Evolutionary conservation across 2,329 filamentous ascomycete species (phyloP), one percentile per base, ranked within the genome.

Genomic region (Pseudogymnoascus sp.): DNA sequence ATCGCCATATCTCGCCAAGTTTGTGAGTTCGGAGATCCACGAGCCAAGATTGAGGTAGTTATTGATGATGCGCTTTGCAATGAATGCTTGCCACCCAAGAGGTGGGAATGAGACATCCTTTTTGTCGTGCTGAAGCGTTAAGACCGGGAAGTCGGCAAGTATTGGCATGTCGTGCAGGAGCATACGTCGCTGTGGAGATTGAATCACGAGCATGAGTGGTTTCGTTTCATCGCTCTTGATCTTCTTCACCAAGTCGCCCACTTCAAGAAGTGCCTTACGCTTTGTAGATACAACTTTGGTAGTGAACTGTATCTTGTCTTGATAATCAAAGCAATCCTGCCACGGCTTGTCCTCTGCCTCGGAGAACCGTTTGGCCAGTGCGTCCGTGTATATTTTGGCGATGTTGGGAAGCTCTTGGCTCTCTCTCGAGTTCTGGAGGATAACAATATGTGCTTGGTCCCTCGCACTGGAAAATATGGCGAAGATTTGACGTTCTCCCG

Each of bases 31-130:
- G 41, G 91, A 78, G 50, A 99, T 84, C 93, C 95, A 99, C 0
- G 90, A 88, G 1, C 92, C 91, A n/a, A 99, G 84, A 63, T 91
- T 91, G 12, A 99, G 83, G 73, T 97, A 99, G 71, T 96, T 91
- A 28, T 88, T 88, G 7, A 98, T 88, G 8, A 98, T 79, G 26
- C 93, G 86, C 70, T 91, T 91, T 2, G 92, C 91, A 64, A 96
- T 87, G 65, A 96, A 93, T 0, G 86, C 82, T 74, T 98, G 95
- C 95, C 95, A 99, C 2, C 92, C 93, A 14, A 99, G 82, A 0
- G 93, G 92, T 8, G 95, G 95, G 4, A 98, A 80, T 38, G 92
- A 89, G 74, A 90, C 91, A 72, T 99, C 96, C 0, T 88, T 84
- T 26, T 89, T 83, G 70, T 98, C 91, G 65, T 91, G 89, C 70